These are phyloP conservation scores for Paraurostyla sp. DNA, from an alignment of 73 alveolate genomes.

Conservation along the genomic window DNA sequence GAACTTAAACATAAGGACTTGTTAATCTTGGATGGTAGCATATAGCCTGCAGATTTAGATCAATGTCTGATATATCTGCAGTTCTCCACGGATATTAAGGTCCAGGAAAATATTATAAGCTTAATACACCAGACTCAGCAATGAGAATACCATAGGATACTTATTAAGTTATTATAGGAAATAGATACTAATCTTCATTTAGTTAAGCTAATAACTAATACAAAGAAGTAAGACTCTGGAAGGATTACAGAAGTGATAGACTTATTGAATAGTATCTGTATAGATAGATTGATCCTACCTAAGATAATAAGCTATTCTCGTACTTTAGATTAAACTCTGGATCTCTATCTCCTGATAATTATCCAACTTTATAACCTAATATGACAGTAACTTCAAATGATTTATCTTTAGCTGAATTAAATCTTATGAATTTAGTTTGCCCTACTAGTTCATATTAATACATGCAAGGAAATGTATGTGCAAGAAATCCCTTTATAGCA, in stretches of 20 bases:
- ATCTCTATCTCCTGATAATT: background rate
- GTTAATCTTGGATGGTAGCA: background rate
- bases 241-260: background rate
- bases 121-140: background rate
- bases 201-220: background rate
- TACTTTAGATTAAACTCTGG: slow-evolving; percentile 12
- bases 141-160: background rate
- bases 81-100: too few species aligned
- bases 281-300: background rate
- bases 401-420: background rate
- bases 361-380: background rate
- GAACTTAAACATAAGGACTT: background rate
- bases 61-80: background rate
- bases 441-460: background rate
- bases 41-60: background rate
- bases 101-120: too few species aligned
- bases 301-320: background rate
- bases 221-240: slow-evolving; percentile 25
- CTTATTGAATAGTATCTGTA: background rate
- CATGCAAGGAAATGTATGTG: background rate
- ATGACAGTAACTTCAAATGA: background rate
- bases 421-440: background rate
- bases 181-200: background rate
- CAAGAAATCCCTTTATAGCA: background rate
- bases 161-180: background rate